These are phyloP conservation scores for Fraxinus albicans DNA, from an alignment of 305 asterid species.

Conservation along the genomic window DNA sequence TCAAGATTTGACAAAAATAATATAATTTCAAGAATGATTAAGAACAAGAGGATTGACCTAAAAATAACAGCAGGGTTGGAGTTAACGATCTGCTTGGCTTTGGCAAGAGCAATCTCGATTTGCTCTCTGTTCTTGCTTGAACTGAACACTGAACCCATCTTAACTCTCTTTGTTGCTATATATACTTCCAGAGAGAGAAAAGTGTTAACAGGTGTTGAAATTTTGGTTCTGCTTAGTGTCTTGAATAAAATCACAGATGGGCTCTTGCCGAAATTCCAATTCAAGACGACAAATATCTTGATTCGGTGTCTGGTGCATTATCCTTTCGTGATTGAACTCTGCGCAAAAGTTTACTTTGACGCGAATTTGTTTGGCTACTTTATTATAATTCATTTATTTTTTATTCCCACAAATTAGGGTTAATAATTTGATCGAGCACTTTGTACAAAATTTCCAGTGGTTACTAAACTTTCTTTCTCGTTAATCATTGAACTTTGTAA, in stretches of 20 bases:
- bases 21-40: not conserved
- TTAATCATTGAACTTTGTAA: too few relatives aligned
- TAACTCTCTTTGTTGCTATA: not conserved
- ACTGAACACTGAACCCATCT: constrained; percentile 74
- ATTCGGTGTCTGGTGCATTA: not conserved
- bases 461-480: too few relatives aligned
- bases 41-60: constrained; percentile 40
- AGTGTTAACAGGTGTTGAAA: constrained; percentile 29
- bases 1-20: not conserved
- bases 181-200: constrained; percentile 1
- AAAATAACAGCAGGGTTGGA: constrained; percentile 75
- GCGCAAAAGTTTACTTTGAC: too few relatives aligned
- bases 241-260: constrained; percentile 23
- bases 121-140: constrained; percentile 46
- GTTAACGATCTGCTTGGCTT: constrained; percentile 70
- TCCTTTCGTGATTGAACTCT: not conserved
- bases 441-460: too few relatives aligned
- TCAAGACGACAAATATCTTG: not conserved
- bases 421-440: too few relatives aligned
- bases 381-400: too few relatives aligned
- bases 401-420: too few relatives aligned
- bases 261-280: not conserved
- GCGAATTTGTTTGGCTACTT: too few relatives aligned
- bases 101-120: constrained; percentile 57
- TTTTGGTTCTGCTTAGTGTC: constrained; percentile 33